Evolutionary conservation across 768 basidiomycete genomes (phyloP), one percentile per base, ranked within the genome.

Genomic region (Gloeostereum incarnatum): DNA sequence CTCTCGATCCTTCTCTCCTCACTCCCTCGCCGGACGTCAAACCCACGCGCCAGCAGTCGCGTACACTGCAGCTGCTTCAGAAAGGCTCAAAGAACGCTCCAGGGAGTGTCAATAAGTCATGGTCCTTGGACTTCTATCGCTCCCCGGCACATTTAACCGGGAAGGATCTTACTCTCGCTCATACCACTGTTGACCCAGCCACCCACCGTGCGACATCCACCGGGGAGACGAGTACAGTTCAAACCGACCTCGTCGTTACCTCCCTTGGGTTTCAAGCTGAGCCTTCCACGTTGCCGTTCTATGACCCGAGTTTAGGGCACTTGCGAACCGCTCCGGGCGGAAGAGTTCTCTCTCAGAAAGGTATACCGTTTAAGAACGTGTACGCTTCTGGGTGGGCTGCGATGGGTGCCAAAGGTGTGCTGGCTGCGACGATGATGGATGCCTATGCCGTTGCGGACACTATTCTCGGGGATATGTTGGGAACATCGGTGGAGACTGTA

Each of bases 381-480:
- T 99, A 96, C 53, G 83, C 89, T 1, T 81, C 87, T 1, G 94
- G 94, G 7, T 99, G 96, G 96, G 82, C 89, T 2, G 82, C 89
- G 2, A 78, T 74, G 3, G 94, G 94, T 24, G 92, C 96, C 0
- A 81, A 76, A 37, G 93, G 93, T 7, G 92, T 98, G 9, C 68
- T 98, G 31, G 92, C 90, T 2, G 69, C 81, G 3, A 96, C 96
- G 23, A 91, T 99, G 91, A 77, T 89, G 58, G 73, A 96, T 53
- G 87, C 93, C 16, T 90, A 91, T 52, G 68, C 71, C 2, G 78
- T 88, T 2, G 82, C 87, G 2, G 78, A 84, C 26, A 62, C 70
- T 0, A 73, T 97, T 37, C 44, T 90, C 1, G 58, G 62, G 1
- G 91, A 93, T 48, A 67, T 70, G 13, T 44, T 39, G 27, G 45